These are phyloP conservation scores for Metarhizium album DNA, from an alignment of 2,329 filamentous ascomycete species.

Conservation along the genomic window DNA sequence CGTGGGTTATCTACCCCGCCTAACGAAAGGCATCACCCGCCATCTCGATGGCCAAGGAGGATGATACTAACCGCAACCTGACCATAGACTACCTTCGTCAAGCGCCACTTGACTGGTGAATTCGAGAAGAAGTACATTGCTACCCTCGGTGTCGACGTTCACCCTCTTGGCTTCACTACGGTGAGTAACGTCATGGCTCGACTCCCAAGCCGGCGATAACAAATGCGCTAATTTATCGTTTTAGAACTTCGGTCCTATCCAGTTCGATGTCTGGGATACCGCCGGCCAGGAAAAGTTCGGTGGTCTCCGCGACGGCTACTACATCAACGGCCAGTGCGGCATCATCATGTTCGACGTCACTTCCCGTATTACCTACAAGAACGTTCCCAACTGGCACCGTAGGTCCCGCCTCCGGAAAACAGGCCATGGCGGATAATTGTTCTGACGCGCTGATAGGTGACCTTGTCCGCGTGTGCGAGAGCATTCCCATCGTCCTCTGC, in stretches of 20 bases:
- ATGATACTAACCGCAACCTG: slow-evolving; percentile 2
- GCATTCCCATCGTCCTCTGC: slow-evolving; percentile 94
- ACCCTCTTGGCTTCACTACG: slow-evolving; percentile 95
- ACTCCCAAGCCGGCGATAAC: not conserved
- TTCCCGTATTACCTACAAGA: slow-evolving; percentile 99
- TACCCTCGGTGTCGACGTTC: slow-evolving; percentile 97
- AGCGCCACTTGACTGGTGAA: slow-evolving; percentile 98
- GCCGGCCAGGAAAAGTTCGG: slow-evolving; percentile 99
- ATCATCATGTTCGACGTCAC: slow-evolving; percentile 99
- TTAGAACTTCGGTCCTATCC: slow-evolving; percentile 85
- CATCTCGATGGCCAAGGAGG: not conserved
- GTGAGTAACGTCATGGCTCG: slow-evolving; percentile 48
- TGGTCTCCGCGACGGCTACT: slow-evolving; percentile 98
- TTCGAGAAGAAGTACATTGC: slow-evolving; percentile 99
- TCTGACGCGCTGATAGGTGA: slow-evolving; percentile 52
- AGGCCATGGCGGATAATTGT: not conserved
- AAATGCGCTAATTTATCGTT: slow-evolving; percentile 9
- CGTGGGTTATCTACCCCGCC: slow-evolving; percentile 13
- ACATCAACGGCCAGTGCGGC: slow-evolving; percentile 99
- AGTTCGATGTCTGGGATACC: slow-evolving; percentile 99
- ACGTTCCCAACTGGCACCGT: slow-evolving; percentile 99
- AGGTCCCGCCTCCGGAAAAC: slow-evolving; percentile 32
- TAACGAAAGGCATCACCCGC: slow-evolving; percentile 3
- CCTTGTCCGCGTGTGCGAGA: slow-evolving; percentile 97
- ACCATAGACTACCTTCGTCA: slow-evolving; percentile 93